Evolutionary conservation across 2,329 filamentous ascomycete genomes (phyloP), one percentile per base, ranked within the genome.

Genomic region (Clarireedia paspali): DNA sequence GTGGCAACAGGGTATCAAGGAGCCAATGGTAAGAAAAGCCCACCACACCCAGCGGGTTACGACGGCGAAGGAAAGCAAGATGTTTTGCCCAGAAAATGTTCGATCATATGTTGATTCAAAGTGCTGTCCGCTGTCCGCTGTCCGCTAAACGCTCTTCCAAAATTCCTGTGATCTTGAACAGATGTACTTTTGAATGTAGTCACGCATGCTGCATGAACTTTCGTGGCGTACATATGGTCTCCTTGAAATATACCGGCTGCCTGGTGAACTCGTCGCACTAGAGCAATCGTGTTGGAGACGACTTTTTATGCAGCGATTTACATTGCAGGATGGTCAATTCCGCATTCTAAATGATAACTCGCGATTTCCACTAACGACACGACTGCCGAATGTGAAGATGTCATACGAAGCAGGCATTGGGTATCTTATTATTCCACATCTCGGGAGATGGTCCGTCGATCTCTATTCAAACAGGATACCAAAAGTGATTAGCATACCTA

Each of bases 131-230:
- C n/a, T 24, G 17, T 17, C 23, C 40, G 15, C 40, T 24, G 17
- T 17, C 23, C 40, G 15, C 40, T 12, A 20, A 53, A 38, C 46
- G 9, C 39, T 49, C 49, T 50, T 49, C 27, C 20, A 20, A 26
- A 26, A 50, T 42, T 49, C 48, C 36, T 48, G 47, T 52, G 50
- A 50, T 50, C 38, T 47, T 42, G 40, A 27, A 56, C 58, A 58
- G 56, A 59, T 34, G 38, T 36, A 34, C 50, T 55, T 59, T 38
- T 40, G 55, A 62, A 57, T 17, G 46, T 57, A 53, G 52, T 54
- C 30, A 55, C 55, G 55, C 48, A 57, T 50, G 39, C 57, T 50
- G 57, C 58, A 59, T 30, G 24, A 38, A n/a, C 30, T 46, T 42
- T 17, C 47, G 3, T 4, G 38, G 17, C 15, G 23, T 48, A 27